A percentile compares a stretch with the other conserved stretches of the same genome.
These are phyloP conservation scores for Massarina eburnea DNA, from an alignment of 2,329 filamentous ascomycete species.

Conservation along the genomic window DNA sequence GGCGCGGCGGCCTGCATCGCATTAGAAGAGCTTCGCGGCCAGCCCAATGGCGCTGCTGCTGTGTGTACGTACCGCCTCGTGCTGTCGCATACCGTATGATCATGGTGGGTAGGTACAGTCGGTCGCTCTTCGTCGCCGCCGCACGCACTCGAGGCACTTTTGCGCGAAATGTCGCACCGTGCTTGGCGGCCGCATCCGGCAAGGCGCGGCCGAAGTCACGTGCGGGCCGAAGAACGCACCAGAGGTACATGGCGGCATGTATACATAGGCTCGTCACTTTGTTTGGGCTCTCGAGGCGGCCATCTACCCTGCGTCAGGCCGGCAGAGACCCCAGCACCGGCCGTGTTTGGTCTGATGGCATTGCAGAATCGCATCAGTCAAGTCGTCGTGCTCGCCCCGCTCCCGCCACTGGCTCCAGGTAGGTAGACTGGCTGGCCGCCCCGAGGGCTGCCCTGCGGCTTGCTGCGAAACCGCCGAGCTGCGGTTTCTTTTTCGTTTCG, in stretches of 20 bases:
- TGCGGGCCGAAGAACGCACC: too few relatives aligned
- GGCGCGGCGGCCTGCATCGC: slow-evolving; percentile 41
- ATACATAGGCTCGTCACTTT: neutral
- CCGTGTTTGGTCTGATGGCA: neutral
- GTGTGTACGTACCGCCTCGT: neutral
- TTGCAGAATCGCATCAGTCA: neutral
- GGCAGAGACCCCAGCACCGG: neutral
- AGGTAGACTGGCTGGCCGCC: neutral
- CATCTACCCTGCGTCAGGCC: neutral
- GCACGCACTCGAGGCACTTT: neutral
- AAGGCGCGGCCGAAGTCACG: neutral
- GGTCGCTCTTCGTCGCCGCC: neutral
- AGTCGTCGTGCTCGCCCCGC: too few relatives aligned
- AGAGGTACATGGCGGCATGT: neutral
- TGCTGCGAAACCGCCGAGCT: neutral
- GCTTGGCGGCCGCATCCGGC: neutral
- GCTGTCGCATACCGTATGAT: slow-evolving; percentile 10
- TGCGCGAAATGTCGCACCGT: slow-evolving; percentile 1
- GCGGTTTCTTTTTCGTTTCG: neutral
- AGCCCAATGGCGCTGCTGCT: too few relatives aligned
- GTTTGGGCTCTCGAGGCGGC: too few relatives aligned
- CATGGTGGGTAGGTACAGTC: slow-evolving; percentile 1
- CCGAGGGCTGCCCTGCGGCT: neutral
- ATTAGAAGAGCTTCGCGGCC: neutral
- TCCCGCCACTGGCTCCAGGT: neutral